These are phyloP conservation scores for Tetrapisispora iriomotensis DNA, from an alignment of 805 yeast species.

Conservation along the genomic window DNA sequence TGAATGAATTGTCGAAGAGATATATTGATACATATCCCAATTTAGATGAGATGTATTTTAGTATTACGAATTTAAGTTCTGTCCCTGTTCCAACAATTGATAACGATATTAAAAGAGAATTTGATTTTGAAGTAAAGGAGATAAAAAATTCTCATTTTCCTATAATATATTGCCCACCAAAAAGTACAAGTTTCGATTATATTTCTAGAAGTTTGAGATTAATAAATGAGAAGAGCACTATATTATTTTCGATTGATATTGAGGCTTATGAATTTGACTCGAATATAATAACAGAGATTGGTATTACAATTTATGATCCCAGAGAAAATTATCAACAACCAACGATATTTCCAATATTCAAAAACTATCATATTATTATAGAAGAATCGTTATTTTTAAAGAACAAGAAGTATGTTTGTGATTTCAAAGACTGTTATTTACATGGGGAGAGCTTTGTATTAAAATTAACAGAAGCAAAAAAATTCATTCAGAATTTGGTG, in stretches of 20 bases:
- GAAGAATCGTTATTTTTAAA: conserved; percentile 32
- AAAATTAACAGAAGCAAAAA: conserved; percentile 28
- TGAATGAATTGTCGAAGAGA: neutral
- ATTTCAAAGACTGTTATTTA: conserved; percentile 40
- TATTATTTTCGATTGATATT: conserved; percentile 40
- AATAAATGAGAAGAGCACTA: conserved; percentile 17
- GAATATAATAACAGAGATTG: conserved; percentile 44
- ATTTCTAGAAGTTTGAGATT: conserved; percentile 11
- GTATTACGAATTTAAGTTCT: neutral
- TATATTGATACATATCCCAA: neutral
- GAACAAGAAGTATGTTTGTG: conserved; percentile 48
- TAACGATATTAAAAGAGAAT: conserved; percentile 4
- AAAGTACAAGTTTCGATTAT: conserved; percentile 13
- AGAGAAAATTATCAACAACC: conserved; percentile 27
- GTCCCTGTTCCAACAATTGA: neutral
- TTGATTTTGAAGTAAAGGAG: conserved; percentile 8
- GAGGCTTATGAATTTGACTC: conserved; percentile 45
- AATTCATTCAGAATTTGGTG: conserved; percentile 34
- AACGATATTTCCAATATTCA: conserved; percentile 33
- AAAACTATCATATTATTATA: conserved; percentile 36
- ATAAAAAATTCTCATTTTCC: conserved; percentile 18
- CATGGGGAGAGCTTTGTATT: conserved; percentile 40
- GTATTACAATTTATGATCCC: conserved; percentile 48
- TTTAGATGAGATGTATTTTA: neutral
- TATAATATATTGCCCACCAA: conserved; percentile 13